These are phyloP conservation scores for Picochlorum sp. DNA, from an alignment of 139 green algal species.

Conservation along the genomic window DNA sequence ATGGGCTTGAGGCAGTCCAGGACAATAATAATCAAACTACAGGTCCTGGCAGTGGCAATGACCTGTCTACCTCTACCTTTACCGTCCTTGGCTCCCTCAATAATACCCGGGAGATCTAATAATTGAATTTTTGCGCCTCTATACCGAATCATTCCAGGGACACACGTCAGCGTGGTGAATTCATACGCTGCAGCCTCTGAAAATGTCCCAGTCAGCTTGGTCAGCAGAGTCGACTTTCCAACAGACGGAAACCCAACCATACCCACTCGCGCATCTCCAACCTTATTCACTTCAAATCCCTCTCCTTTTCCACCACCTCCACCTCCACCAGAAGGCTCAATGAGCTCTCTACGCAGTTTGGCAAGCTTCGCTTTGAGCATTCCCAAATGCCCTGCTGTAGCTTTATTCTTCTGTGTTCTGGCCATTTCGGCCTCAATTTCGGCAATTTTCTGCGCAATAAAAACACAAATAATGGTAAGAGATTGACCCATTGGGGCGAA, in stretches of 20 bases:
- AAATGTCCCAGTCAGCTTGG: slow-evolving; percentile 95
- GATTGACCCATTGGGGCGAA: too few relatives aligned
- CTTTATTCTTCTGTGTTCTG: slow-evolving; percentile 99
- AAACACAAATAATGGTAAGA: neutral
- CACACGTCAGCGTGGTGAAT: slow-evolving; percentile 97
- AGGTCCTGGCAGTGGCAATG: slow-evolving; percentile 92
- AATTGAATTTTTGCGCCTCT: slow-evolving; percentile 84
- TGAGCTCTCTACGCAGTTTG: slow-evolving; percentile 89
- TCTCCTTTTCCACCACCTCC: slow-evolving; percentile 73
- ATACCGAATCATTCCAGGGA: slow-evolving; percentile 91
- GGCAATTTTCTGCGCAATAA: slow-evolving; percentile 8
- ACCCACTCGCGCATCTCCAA: slow-evolving; percentile 90
- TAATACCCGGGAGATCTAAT: slow-evolving; percentile 96
- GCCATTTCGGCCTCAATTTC: slow-evolving; percentile 67
- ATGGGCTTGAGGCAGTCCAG: slow-evolving; percentile 97
- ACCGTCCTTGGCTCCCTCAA: slow-evolving; percentile 96
- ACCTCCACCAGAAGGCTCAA: slow-evolving; percentile 61
- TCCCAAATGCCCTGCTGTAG: slow-evolving; percentile 81
- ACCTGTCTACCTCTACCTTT: slow-evolving; percentile 86
- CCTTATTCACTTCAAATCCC: slow-evolving; percentile 97
- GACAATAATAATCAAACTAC: slow-evolving; percentile 97
- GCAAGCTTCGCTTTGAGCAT: slow-evolving; percentile 96
- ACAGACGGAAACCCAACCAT: slow-evolving; percentile 95
- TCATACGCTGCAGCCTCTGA: slow-evolving; percentile 93
- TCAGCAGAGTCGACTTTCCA: slow-evolving; percentile 96